Evolutionary conservation across 805 yeast species (phyloP), one percentile per base, ranked within the genome.

Genomic region (Lachancea waltii): DNA sequence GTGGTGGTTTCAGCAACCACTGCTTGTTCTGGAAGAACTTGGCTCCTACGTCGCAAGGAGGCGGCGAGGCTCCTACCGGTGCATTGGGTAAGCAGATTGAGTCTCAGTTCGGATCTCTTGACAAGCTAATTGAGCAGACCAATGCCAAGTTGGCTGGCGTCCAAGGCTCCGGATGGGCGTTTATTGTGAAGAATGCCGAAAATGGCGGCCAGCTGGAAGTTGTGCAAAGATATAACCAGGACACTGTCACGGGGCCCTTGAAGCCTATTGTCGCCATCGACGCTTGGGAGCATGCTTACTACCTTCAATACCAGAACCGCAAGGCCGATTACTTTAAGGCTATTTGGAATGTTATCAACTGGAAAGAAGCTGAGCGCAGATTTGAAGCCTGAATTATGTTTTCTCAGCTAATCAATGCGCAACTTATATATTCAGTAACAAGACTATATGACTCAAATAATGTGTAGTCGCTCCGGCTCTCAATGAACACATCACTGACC

Each of bases 221-320:
- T 40, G 81, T 85, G 40, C 83, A 84, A 62, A 82, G 85, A 50
- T 69, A 77, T 50, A 86, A 86, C 72, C 96, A 86, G 67, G 95
- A 86, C 65, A 83, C 92, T 13, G 86, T 83, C 28, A 68, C 78
- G 34, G 84, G 85, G 34, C 60, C 75, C 7, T 71, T 76, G 60
- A 68, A 74, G 33, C 95, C 95, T 31, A 66, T 87, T 54, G 73
- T 87, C 40, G 95, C 95, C 38, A 83, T 86, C 58, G 96, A 86
- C 54, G 95, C 95, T 44, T 86, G 96, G 96, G 96, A 86, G 67
- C 96, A 86, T 59, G 95, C 96, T 39, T 86, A 86, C 73, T 86
- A 86, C 73, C 72, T 87, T 65, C 95, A 86, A 66, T 86, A 86
- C 72, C 81, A 84, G 69, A 86, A 86, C 69, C 87, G 81, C 60